These are phyloP conservation scores for Teratosphaeria destructans DNA, from an alignment of 2,329 filamentous ascomycete genomes.

Conservation along the genomic window DNA sequence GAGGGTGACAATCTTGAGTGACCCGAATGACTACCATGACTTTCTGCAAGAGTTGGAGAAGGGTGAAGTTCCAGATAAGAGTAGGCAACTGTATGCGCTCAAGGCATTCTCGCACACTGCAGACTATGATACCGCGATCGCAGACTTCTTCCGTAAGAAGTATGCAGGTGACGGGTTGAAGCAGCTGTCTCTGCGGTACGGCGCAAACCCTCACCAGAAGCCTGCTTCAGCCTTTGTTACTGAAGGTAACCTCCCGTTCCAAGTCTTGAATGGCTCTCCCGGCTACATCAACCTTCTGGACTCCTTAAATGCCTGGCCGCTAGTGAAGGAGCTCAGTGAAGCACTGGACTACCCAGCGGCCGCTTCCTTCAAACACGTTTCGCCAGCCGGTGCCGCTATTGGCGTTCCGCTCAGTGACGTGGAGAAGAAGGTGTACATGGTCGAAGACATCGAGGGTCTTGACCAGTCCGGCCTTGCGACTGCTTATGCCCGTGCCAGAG, in stretches of 20 bases:
- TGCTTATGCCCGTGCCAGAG: constrained; percentile 89
- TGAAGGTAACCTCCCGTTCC: constrained; percentile 76
- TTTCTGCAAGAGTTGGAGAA: constrained; percentile 84
- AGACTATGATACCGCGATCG: constrained; percentile 90
- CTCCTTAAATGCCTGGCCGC: constrained; percentile 88
- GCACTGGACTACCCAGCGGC: constrained; percentile 82
- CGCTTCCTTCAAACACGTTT: constrained; percentile 98
- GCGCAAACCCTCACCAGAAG: constrained; percentile 97
- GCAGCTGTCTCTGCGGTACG: constrained; percentile 80
- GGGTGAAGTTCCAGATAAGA: constrained; percentile 75
- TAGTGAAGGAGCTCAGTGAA: constrained; percentile 91
- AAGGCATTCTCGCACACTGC: constrained; percentile 99
- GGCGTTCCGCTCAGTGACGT: constrained; percentile 75
- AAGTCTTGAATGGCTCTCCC: constrained; percentile 77
- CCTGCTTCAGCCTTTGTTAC: constrained; percentile 75
- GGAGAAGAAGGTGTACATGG: constrained; percentile 97
- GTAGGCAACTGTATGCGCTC: constrained; percentile 79
- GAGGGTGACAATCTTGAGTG: constrained; percentile 89
- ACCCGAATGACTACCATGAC: constrained; percentile 85
- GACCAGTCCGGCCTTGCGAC: constrained; percentile 79
- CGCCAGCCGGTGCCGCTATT: constrained; percentile 89
- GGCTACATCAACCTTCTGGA: constrained; percentile 98
- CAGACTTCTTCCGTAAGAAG: constrained; percentile 94
- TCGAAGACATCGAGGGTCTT: constrained; percentile 85
- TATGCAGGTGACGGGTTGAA: constrained; percentile 80